Conservation (phyloP, 805 yeast genomes). For the Priceomyces castillae region DNA sequence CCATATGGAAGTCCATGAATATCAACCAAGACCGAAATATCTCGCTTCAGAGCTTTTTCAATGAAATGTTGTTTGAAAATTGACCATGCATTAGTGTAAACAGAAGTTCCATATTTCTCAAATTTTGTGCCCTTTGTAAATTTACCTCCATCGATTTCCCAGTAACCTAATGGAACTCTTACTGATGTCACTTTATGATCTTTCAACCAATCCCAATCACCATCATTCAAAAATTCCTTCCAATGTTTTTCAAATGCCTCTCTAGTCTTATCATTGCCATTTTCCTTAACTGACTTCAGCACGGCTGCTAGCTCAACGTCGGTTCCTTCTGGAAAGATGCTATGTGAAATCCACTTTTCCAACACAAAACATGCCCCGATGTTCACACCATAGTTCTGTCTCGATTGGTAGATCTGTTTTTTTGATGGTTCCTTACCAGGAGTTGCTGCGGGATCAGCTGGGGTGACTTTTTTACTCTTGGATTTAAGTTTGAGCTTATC, state of each 20-base stretch:
- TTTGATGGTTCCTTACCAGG: conserved; percentile 32
- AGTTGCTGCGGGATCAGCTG: conserved; percentile 27
- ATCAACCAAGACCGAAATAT: conserved; percentile 78
- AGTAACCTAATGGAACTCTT: conserved; percentile 88
- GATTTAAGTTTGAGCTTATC: conserved; percentile 33
- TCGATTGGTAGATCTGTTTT: conserved; percentile 52
- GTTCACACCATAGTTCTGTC: conserved; percentile 80
- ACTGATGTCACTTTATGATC: conserved; percentile 71
- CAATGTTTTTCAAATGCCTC: conserved; percentile 62
- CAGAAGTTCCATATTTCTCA: conserved; percentile 39
- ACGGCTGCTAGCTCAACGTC: conserved; percentile 76
- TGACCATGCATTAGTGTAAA: conserved; percentile 75
- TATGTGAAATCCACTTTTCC: conserved; percentile 75
- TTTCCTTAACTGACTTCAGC: conserved; percentile 40
- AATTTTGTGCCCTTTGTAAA: conserved; percentile 64
- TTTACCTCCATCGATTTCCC: conserved; percentile 71
- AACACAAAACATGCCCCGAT: conserved; percentile 77
- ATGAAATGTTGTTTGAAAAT: conserved; percentile 51
- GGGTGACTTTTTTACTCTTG: conserved; percentile 20
- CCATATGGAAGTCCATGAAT: conserved; percentile 91
- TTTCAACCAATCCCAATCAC: conserved; percentile 78
- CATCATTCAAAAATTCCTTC: conserved; percentile 55
- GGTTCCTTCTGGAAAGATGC: conserved; percentile 57
- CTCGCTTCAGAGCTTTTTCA: conserved; percentile 54
- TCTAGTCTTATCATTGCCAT: conserved; percentile 56